A percentile compares a stretch with the other conserved stretches of the same genome.
Evolutionary conservation across 2,329 filamentous ascomycete species (phyloP).

Genomic region (Aspergillus sp.): DNA sequence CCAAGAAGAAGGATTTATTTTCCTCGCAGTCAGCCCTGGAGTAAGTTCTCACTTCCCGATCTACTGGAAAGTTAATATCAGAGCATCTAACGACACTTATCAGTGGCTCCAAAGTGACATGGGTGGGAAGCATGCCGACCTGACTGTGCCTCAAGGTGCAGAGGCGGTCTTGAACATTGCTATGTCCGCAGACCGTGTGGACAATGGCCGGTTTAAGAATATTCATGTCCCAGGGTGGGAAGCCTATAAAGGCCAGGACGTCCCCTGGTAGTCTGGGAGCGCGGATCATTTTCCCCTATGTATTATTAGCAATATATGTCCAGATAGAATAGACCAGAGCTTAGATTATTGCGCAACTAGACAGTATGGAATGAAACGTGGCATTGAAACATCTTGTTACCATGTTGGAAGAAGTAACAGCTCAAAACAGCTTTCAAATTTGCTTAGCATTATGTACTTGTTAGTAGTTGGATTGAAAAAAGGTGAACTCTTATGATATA

Average conservation of each 20-base stretch:
- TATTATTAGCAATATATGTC: neutral
- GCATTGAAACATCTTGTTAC: too few species aligned
- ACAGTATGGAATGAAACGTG: too few species aligned
- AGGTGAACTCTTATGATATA: too few species aligned
- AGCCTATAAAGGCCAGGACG: slow-evolving; percentile 2
- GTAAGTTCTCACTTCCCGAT: slow-evolving; percentile 34
- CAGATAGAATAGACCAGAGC: neutral
- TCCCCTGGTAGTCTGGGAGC: neutral
- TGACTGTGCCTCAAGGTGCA: slow-evolving; percentile 9
- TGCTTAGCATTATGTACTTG: too few species aligned
- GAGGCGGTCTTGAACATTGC: neutral
- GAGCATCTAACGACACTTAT: too few species aligned
- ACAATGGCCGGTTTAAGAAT: slow-evolving; percentile 12
- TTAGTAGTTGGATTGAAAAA: too few species aligned
- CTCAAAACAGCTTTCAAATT: too few species aligned
- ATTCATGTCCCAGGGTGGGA: slow-evolving; percentile 10
- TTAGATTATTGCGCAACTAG: too few species aligned
- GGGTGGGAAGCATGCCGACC: slow-evolving; percentile 11
- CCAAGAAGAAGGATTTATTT: slow-evolving; percentile 45
- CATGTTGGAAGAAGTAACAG: too few species aligned
- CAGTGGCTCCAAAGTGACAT: slow-evolving; percentile 15
- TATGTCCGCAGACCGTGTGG: neutral
- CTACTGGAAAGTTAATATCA: too few species aligned
- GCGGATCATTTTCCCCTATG: neutral
- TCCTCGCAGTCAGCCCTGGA: slow-evolving; percentile 48